Evolutionary conservation across 2,329 filamentous ascomycete species (phyloP).

Genomic region (Gremmenia infestans): DNA sequence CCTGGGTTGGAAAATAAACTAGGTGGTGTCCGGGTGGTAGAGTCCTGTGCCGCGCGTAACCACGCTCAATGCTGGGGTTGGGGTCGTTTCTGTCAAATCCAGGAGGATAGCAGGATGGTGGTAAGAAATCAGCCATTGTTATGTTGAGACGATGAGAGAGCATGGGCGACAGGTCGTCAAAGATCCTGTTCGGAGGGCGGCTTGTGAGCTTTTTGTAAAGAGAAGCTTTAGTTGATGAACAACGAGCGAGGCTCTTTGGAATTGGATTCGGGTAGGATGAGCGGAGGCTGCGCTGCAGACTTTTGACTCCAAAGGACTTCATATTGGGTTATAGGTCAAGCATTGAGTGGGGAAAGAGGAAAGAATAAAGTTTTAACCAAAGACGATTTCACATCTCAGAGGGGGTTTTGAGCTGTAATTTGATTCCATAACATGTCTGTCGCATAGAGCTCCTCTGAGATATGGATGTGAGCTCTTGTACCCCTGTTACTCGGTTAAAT

Average conservation of each 20-base stretch:
- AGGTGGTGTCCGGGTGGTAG: slow-evolving; percentile 69
- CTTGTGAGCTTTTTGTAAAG: slow-evolving; percentile 19
- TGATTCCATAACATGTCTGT: not conserved
- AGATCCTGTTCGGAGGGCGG: slow-evolving; percentile 21
- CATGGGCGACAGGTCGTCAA: slow-evolving; percentile 54
- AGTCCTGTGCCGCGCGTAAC: not conserved
- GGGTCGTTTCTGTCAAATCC: slow-evolving; percentile 18
- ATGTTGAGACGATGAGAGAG: slow-evolving; percentile 61
- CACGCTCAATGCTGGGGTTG: not conserved
- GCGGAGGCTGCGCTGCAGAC: not conserved
- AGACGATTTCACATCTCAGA: not conserved
- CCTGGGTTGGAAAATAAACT: slow-evolving; percentile 76
- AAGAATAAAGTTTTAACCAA: not conserved
- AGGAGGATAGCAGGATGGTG: slow-evolving; percentile 27
- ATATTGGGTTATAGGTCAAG: not conserved
- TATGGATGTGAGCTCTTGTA: not conserved
- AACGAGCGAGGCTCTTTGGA: not conserved
- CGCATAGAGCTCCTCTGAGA: not conserved
- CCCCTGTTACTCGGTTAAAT: not conserved
- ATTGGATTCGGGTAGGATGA: not conserved
- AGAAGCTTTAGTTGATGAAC: slow-evolving; percentile 8
- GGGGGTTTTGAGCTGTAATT: too few species aligned
- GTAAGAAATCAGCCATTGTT: slow-evolving; percentile 54
- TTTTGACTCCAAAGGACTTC: not conserved
- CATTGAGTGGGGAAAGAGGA: not conserved